Conservation (phyloP, 768 basidiomycete genomes). For the Psilocybe azurescens region DNA sequence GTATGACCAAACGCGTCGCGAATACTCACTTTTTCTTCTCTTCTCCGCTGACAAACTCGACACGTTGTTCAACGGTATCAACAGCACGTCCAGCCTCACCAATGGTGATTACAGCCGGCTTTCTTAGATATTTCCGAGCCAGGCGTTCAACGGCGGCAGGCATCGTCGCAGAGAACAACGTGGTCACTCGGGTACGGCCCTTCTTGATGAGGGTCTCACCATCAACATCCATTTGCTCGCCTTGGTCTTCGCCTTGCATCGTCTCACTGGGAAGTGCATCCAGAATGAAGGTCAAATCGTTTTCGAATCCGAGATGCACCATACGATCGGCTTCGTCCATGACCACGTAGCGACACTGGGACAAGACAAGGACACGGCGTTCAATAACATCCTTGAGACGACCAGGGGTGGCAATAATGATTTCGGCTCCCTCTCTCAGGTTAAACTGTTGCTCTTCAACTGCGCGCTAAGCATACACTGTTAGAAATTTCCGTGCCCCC, state of each 20-base stretch:
- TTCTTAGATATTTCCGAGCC: slow-evolving; percentile 91
- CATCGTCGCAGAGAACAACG: slow-evolving; percentile 98
- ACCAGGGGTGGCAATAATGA: slow-evolving; percentile 98
- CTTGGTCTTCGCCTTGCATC: slow-evolving; percentile 84
- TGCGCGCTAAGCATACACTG: slow-evolving; percentile 58
- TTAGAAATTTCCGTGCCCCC: not conserved
- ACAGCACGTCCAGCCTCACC: slow-evolving; percentile 98
- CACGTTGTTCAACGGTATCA: slow-evolving; percentile 95
- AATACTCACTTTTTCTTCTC: slow-evolving; percentile 92
- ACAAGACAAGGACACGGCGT: slow-evolving; percentile 91
- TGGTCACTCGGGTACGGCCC: slow-evolving; percentile 89
- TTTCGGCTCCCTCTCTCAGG: slow-evolving; percentile 97
- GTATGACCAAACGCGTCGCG: not conserved
- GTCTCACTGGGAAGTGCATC: slow-evolving; percentile 89
- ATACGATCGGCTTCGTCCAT: slow-evolving; percentile 99
- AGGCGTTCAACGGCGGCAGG: slow-evolving; percentile 95
- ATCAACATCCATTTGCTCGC: slow-evolving; percentile 81
- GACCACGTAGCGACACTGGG: slow-evolving; percentile 97
- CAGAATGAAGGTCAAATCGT: slow-evolving; percentile 91
- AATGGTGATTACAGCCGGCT: slow-evolving; percentile 95
- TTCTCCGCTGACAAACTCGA: slow-evolving; percentile 91
- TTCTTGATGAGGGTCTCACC: slow-evolving; percentile 70
- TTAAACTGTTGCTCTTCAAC: slow-evolving; percentile 99
- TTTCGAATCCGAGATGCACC: slow-evolving; percentile 98
- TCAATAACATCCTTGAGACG: slow-evolving; percentile 98